phyloP scores from a whole-genome alignment of 306 rosid genomes.

The Spatholobus suberectus region DNA sequence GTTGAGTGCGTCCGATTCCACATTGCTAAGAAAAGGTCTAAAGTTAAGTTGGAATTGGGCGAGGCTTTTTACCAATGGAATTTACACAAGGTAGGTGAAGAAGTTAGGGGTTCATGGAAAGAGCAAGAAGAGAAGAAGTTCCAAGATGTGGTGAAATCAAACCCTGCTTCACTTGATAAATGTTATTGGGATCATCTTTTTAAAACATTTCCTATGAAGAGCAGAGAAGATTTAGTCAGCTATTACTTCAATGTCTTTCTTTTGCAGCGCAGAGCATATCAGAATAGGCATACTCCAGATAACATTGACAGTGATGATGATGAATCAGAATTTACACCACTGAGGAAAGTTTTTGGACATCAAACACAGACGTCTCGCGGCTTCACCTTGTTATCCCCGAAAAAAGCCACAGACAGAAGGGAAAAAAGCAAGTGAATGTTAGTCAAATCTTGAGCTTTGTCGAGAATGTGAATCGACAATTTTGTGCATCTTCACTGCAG shows the following conservation, averaged over 20 bases:
- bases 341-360: constrained; percentile 55
- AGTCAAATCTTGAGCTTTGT: constrained; percentile 10
- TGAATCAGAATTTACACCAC: constrained; percentile 59
- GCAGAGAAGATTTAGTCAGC: constrained; percentile 75
- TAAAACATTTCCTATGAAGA: constrained; percentile 67
- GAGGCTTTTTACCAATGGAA: constrained; percentile 75
- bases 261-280: constrained; percentile 84
- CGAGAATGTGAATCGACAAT: constrained; percentile 39
- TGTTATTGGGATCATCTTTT: constrained; percentile 67
- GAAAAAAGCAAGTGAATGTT: constrained; percentile 37
- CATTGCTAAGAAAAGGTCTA: constrained; percentile 64
- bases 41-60: constrained; percentile 75
- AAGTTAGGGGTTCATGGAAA: constrained; percentile 72
- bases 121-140: constrained; percentile 69
- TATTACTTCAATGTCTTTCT: constrained; percentile 91
- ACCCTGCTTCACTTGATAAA: constrained; percentile 57
- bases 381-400: constrained; percentile 58
- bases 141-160: constrained; percentile 56
- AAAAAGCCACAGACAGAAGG: constrained; percentile 49
- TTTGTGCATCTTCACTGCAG: constrained; percentile 24
- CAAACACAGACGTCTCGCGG: constrained; percentile 41
- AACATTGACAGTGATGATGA: constrained; percentile 86
- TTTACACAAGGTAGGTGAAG: constrained; percentile 74
- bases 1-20: constrained; percentile 73
- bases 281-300: constrained; percentile 76